Conservation (phyloP, 1,284 basidiomycete species). For the Spongispora temasekensis region DNA sequence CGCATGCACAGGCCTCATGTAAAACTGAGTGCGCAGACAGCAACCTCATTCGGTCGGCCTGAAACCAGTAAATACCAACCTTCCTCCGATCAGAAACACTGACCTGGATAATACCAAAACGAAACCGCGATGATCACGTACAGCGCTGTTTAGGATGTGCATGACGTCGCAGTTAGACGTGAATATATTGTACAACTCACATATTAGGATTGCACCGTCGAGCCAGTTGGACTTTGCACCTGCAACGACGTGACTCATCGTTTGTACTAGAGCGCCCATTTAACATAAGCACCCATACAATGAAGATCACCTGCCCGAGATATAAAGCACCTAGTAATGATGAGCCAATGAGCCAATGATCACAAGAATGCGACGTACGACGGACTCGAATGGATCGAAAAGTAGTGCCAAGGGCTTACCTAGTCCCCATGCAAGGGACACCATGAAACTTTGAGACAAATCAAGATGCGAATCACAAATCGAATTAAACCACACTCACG, state of each 20-base stretch:
- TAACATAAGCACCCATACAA: slow-evolving; percentile 1
- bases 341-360: slow-evolving; percentile 12
- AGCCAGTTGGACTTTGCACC: slow-evolving; percentile 88
- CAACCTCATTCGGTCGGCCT: slow-evolving; percentile 29
- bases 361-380: slow-evolving; percentile 41
- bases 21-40: slow-evolving; percentile 12
- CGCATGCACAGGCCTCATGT: slow-evolving; percentile 6
- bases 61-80: neutral
- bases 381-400: slow-evolving; percentile 82
- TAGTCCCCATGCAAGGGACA: slow-evolving; percentile 67
- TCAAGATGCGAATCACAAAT: slow-evolving; percentile 1
- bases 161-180: too few species aligned
- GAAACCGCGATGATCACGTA: slow-evolving; percentile 43
- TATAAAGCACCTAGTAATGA: slow-evolving; percentile 39
- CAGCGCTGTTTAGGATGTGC: slow-evolving; percentile 29
- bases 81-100: slow-evolving; percentile 10
- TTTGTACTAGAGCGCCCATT: slow-evolving; percentile 49
- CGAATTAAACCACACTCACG: slow-evolving; percentile 19
- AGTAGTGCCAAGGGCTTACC: slow-evolving; percentile 71
- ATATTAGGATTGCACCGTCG: slow-evolving; percentile 73
- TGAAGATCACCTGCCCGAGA: slow-evolving; percentile 28
- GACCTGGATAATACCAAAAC: slow-evolving; percentile 47
- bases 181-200: slow-evolving; percentile 38
- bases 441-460: slow-evolving; percentile 50
- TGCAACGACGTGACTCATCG: slow-evolving; percentile 79